phyloP scores from a whole-genome alignment of 1,139 yeast species.

The Debaryomycetaceae sp. region DNA sequence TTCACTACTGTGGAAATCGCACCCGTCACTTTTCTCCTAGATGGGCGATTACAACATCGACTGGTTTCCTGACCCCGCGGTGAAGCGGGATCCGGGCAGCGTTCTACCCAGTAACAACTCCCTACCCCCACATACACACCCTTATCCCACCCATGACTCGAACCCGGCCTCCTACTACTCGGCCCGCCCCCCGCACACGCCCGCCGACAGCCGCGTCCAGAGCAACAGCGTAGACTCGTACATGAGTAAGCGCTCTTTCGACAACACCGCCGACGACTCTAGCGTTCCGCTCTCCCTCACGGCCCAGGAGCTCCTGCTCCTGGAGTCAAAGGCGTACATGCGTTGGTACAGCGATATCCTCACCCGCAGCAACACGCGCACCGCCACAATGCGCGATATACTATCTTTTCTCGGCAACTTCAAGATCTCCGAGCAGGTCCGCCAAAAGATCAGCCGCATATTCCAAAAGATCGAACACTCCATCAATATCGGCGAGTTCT shows the following conservation, averaged over 20 bases:
- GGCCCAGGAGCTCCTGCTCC: slow-evolving; percentile 47
- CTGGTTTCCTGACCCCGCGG: too few species aligned
- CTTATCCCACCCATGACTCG: slow-evolving; percentile 1
- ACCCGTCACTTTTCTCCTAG: too few species aligned
- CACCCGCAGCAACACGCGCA: slow-evolving; percentile 42
- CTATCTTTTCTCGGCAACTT: slow-evolving; percentile 55
- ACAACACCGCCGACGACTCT: slow-evolving; percentile 3
- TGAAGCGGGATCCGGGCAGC: too few species aligned
- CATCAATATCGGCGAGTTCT: slow-evolving; percentile 65
- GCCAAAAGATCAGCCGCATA: slow-evolving; percentile 35
- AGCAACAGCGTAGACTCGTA: slow-evolving; percentile 2
- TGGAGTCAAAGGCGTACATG: slow-evolving; percentile 61
- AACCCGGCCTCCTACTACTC: neutral
- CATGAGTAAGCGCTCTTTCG: neutral
- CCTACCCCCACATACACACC: neutral
- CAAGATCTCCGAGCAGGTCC: slow-evolving; percentile 31
- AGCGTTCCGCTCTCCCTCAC: slow-evolving; percentile 51
- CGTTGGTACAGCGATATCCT: slow-evolving; percentile 70
- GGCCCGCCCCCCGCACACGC: neutral
- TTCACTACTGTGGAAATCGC: too few species aligned
- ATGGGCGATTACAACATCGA: too few species aligned
- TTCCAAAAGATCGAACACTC: slow-evolving; percentile 40
- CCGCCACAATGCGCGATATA: slow-evolving; percentile 52
- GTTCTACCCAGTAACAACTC: too few species aligned
- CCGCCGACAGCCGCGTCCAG: slow-evolving; percentile 1